Percentiles rank a stretch among this genome's conserved stretches.
Conservation (phyloP, 73 alveolate genomes). For the Urostyla sp. region DNA sequence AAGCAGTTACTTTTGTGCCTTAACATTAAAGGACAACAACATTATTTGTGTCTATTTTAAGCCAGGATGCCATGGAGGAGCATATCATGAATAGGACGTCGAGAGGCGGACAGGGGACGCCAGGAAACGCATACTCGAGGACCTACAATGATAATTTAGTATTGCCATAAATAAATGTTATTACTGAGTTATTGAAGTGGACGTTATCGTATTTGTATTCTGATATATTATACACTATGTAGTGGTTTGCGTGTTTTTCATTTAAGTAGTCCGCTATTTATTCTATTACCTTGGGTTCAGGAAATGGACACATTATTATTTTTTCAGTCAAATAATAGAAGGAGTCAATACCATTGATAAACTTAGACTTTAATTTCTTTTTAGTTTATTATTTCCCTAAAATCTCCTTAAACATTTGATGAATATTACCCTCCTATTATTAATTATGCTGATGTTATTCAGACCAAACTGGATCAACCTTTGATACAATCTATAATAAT, state of each 20-base stretch:
- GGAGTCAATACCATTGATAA: conserved; percentile 18
- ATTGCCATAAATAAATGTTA: background rate
- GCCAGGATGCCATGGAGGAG: conserved; percentile 47
- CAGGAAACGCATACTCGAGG: conserved; percentile 64
- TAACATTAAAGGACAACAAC: conserved; percentile 51
- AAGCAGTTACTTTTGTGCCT: conserved; percentile 54
- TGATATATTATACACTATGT: conserved; percentile 50
- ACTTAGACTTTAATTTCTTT: background rate
- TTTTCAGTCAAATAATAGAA: conserved; percentile 26
- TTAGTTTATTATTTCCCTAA: background rate
- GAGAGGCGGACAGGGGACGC: conserved; percentile 61
- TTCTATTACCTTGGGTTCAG: conserved; percentile 37
- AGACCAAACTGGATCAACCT: background rate
- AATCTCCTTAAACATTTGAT: too few species aligned
- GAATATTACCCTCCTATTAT: too few species aligned
- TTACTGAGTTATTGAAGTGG: conserved; percentile 50
- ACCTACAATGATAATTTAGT: background rate
- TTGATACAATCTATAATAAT: background rate
- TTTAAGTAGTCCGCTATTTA: conserved; percentile 44
- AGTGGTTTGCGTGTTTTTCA: conserved; percentile 56
- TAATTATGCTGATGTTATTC: too few species aligned
- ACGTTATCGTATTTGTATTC: conserved; percentile 57
- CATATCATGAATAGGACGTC: conserved; percentile 56
- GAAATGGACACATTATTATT: conserved; percentile 7
- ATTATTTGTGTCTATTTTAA: conserved; percentile 27